A percentile compares a stretch with the other conserved stretches of the same genome.
Evolutionary conservation across 2,329 filamentous ascomycete species (phyloP).

Genomic region (Fusarium goolgardi): DNA sequence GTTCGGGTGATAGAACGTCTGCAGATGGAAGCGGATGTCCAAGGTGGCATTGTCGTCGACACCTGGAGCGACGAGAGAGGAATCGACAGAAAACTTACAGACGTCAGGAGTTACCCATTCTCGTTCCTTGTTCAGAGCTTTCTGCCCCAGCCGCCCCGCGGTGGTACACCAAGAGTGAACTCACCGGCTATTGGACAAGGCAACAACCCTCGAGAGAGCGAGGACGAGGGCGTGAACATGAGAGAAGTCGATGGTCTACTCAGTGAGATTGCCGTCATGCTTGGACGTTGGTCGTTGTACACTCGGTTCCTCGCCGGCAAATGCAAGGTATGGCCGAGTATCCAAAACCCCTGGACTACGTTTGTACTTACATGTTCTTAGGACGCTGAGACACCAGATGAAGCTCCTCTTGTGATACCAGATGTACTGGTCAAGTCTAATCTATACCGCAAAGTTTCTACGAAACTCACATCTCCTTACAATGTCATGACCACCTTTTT

Average conservation of each 20-base stretch:
- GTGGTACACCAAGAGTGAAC: constrained; percentile 74
- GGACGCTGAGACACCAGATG: constrained; percentile 63
- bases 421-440: constrained; percentile 82
- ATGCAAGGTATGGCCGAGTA: constrained; percentile 71
- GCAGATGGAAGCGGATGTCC: constrained; percentile 94
- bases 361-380: constrained; percentile 49
- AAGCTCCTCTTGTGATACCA: constrained; percentile 73
- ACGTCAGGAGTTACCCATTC: constrained; percentile 97
- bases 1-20: constrained; percentile 90
- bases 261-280: constrained; percentile 90
- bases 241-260: constrained; percentile 91
- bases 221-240: constrained; percentile 96
- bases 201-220: constrained; percentile 70
- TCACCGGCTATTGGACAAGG: constrained; percentile 76
- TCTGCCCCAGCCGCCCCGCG: constrained; percentile 74
- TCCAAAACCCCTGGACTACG: neutral
- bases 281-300: constrained; percentile 93
- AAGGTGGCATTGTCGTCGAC: constrained; percentile 94
- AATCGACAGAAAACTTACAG: constrained; percentile 87
- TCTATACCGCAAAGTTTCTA: constrained; percentile 80
- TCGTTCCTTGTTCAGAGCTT: constrained; percentile 98
- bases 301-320: constrained; percentile 89
- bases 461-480: constrained; percentile 82
- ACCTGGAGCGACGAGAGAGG: constrained; percentile 92
- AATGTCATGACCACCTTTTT: constrained; percentile 96